Conservation (phyloP, 768 basidiomycete genomes). For the Pleurotus pulmonarius region DNA sequence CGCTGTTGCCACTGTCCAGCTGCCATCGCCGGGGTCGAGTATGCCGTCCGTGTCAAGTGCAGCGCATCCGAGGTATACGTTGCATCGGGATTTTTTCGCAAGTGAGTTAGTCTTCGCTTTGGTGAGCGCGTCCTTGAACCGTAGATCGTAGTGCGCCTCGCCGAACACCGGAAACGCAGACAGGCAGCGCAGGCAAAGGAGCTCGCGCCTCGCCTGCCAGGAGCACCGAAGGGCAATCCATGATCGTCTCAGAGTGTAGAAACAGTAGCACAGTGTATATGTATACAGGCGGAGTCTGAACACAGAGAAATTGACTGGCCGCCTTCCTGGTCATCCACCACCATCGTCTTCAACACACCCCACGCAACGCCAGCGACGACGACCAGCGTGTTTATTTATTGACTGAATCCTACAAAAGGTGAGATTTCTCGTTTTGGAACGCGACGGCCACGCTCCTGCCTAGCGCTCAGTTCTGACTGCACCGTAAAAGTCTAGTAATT, state of each 20-base stretch:
- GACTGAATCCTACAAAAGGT: not conserved
- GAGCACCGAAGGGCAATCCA: slow-evolving; percentile 38
- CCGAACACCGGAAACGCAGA: slow-evolving; percentile 67
- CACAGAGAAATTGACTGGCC: not conserved
- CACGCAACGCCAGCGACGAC: no score
- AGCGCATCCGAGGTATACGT: slow-evolving; percentile 67
- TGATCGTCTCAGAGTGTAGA: not conserved
- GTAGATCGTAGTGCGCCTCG: slow-evolving; percentile 53
- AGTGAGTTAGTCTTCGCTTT: slow-evolving; percentile 14
- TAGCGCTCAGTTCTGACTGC: not conserved
- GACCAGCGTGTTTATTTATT: not conserved
- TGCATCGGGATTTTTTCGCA: slow-evolving; percentile 82
- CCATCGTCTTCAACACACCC: no score
- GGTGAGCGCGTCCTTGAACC: not conserved
- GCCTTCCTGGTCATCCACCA: no score
- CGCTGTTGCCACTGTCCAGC: slow-evolving; percentile 25
- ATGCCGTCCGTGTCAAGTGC: slow-evolving; percentile 28
- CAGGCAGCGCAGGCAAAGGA: slow-evolving; percentile 66
- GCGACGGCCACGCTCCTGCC: not conserved
- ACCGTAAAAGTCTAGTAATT: slow-evolving; percentile 10
- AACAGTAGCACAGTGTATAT: not conserved
- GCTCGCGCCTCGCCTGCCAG: slow-evolving; percentile 68
- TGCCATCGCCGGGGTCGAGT: slow-evolving; percentile 25
- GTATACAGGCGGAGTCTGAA: not conserved
- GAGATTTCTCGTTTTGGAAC: not conserved